A percentile compares a stretch with the other conserved stretches of the same genome.
phyloP scores from a whole-genome alignment of 2,329 filamentous ascomycete species.

The Trichoderma aggressivum region DNA sequence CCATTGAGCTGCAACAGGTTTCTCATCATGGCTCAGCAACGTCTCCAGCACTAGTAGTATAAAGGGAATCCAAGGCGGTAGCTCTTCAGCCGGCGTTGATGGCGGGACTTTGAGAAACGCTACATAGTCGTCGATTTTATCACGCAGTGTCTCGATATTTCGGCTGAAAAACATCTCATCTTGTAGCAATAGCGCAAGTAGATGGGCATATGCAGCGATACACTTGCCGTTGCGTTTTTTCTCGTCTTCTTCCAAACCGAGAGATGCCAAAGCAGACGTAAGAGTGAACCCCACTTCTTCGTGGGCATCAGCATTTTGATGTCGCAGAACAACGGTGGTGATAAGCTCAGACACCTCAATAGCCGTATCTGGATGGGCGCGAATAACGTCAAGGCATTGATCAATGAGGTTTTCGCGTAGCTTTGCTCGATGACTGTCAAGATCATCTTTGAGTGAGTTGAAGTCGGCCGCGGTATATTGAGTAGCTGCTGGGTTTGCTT shows the following conservation, averaged over 20 bases:
- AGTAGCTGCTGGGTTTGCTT: constrained; percentile 21
- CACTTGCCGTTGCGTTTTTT: constrained; percentile 60
- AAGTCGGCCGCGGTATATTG: constrained; percentile 21
- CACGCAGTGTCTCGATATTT: constrained; percentile 70
- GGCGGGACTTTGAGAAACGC: constrained; percentile 71
- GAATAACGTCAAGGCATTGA: constrained; percentile 83
- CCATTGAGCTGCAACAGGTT: constrained; percentile 74
- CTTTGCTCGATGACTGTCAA: constrained; percentile 71
- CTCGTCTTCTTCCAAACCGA: constrained; percentile 58
- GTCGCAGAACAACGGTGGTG: constrained; percentile 62
- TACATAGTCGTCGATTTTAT: constrained; percentile 72
- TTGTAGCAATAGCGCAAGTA: constrained; percentile 83
- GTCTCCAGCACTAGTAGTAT: constrained; percentile 87
- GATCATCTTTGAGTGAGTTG: constrained; percentile 61
- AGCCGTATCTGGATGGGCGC: constrained; percentile 80
- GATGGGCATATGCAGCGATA: constrained; percentile 86
- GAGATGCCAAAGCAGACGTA: constrained; percentile 75
- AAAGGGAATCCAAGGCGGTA: constrained; percentile 91
- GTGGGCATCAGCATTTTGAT: constrained; percentile 52
- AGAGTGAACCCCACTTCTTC: constrained; percentile 79
- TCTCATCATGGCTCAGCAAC: constrained; percentile 82
- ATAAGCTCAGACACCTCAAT: constrained; percentile 91
- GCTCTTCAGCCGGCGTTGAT: constrained; percentile 66
- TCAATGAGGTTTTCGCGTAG: constrained; percentile 79
- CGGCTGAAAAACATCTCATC: constrained; percentile 76